Evolutionary conservation across 352 stramenopile genomes (phyloP).

Genomic region (Globisporangium polare): DNA sequence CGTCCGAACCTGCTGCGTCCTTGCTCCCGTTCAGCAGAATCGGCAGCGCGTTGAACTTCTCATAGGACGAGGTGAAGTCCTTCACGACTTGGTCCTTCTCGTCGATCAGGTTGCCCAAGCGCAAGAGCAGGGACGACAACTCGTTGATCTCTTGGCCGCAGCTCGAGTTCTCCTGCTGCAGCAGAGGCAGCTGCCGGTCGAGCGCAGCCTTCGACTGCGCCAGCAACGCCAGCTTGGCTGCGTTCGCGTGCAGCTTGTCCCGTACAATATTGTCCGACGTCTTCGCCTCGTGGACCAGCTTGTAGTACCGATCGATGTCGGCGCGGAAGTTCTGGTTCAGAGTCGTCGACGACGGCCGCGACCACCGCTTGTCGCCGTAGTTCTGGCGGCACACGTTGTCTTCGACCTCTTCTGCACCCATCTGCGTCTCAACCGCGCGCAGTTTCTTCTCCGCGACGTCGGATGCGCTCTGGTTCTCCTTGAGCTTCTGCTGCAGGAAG

Average conservation of each 20-base stretch:
- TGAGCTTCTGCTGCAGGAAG: slow-evolving; percentile 45
- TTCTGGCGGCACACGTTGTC: slow-evolving; percentile 68
- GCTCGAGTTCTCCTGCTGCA: slow-evolving; percentile 46
- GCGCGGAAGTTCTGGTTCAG: slow-evolving; percentile 56
- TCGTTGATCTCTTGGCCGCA: slow-evolving; percentile 48
- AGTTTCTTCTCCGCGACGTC: slow-evolving; percentile 59
- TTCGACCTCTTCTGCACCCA: slow-evolving; percentile 59
- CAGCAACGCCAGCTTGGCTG: slow-evolving; percentile 34
- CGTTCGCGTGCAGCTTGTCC: slow-evolving; percentile 37
- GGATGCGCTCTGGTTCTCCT: slow-evolving; percentile 48
- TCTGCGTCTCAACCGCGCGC: slow-evolving; percentile 39
- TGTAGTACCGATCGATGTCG: slow-evolving; percentile 73
- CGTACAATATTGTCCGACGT: slow-evolving; percentile 61
- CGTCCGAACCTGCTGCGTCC: slow-evolving; percentile 18
- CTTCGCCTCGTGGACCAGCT: slow-evolving; percentile 67
- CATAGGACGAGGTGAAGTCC: slow-evolving; percentile 46
- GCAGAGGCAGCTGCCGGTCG: slow-evolving; percentile 44
- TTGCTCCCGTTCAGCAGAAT: slow-evolving; percentile 37
- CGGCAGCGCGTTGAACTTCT: slow-evolving; percentile 59
- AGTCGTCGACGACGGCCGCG: slow-evolving; percentile 39
- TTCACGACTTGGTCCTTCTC: slow-evolving; percentile 57
- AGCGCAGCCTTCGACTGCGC: slow-evolving; percentile 47
- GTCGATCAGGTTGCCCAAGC: slow-evolving; percentile 43
- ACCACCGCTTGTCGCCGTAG: slow-evolving; percentile 57
- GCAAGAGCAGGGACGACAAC: slow-evolving; percentile 50